Conservation (phyloP, 75 land plant genomes). For the Chamaecyparis obtusa region DNA sequence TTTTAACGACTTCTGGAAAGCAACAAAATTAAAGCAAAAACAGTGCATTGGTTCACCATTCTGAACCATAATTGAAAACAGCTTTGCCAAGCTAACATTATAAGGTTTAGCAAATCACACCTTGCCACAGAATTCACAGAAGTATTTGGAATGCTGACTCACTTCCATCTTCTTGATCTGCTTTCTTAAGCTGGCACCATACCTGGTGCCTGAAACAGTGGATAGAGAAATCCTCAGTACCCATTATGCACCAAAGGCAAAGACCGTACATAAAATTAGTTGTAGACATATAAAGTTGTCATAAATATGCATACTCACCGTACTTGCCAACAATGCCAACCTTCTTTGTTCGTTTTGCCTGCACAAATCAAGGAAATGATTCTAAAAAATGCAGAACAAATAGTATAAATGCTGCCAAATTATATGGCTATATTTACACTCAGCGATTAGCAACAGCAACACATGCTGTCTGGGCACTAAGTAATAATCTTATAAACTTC, state of each 20-base stretch:
- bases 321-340: conserved; percentile 78
- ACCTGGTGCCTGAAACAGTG: conserved; percentile 59
- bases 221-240: not conserved
- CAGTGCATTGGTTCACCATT: not conserved
- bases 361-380: conserved; percentile 3
- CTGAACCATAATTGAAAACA: not conserved
- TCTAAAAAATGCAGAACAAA: not conserved
- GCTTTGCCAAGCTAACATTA: not conserved
- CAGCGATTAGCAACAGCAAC: not conserved
- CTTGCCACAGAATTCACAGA: conserved; percentile 90
- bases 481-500: not conserved
- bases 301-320: conserved; percentile 30
- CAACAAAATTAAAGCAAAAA: not conserved
- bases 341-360: conserved; percentile 58
- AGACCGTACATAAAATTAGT: not conserved
- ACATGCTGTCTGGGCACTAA: not conserved
- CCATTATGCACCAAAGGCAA: not conserved
- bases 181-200: conserved; percentile 88
- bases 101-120: conserved; percentile 13
- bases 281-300: not conserved
- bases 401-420: not conserved
- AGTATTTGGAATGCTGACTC: conserved; percentile 76
- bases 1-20: not conserved
- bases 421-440: not conserved
- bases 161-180: conserved; percentile 91